Conservation (phyloP, 2,329 filamentous ascomycete species). For the Xylariaceae sp. region DNA sequence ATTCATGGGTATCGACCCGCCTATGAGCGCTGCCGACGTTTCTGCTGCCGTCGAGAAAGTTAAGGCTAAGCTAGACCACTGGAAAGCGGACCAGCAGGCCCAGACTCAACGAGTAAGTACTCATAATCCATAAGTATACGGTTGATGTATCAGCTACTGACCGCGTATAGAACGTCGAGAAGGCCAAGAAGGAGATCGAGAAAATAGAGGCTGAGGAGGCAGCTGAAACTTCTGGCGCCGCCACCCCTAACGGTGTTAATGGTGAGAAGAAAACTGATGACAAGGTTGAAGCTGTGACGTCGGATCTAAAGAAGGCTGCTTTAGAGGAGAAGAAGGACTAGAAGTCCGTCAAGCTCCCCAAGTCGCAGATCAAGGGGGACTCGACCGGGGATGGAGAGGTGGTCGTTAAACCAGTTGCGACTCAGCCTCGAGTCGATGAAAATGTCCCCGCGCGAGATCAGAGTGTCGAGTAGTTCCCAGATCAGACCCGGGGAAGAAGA, state of each 20-base stretch:
- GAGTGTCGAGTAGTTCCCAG: too few species aligned
- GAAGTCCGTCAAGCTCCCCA: constrained; percentile 29
- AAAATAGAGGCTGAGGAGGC: constrained; percentile 73
- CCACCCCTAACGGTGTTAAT: constrained; percentile 48
- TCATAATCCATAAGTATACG: background rate
- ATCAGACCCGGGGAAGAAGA: background rate
- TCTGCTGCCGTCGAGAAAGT: constrained; percentile 82
- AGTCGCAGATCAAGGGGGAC: constrained; percentile 4
- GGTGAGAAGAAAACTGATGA: constrained; percentile 50
- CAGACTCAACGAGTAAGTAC: constrained; percentile 85
- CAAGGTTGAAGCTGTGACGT: constrained; percentile 56
- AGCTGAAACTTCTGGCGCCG: constrained; percentile 50
- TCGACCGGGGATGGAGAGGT: background rate
- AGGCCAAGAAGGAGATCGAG: constrained; percentile 94
- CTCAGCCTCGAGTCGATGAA: background rate
- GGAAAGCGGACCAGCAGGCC: constrained; percentile 86
- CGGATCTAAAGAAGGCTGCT: constrained; percentile 55
- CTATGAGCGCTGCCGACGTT: constrained; percentile 83
- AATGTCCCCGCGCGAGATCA: background rate
- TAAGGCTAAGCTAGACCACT: constrained; percentile 85
- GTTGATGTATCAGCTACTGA: constrained; percentile 33
- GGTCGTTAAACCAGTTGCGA: background rate
- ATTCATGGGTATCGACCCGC: constrained; percentile 83
- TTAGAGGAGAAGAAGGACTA: constrained; percentile 59
- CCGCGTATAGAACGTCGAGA: constrained; percentile 79